These are phyloP conservation scores for Colletotrichum zoysiae DNA, from an alignment of 2,329 filamentous ascomycete genomes.

Conservation along the genomic window DNA sequence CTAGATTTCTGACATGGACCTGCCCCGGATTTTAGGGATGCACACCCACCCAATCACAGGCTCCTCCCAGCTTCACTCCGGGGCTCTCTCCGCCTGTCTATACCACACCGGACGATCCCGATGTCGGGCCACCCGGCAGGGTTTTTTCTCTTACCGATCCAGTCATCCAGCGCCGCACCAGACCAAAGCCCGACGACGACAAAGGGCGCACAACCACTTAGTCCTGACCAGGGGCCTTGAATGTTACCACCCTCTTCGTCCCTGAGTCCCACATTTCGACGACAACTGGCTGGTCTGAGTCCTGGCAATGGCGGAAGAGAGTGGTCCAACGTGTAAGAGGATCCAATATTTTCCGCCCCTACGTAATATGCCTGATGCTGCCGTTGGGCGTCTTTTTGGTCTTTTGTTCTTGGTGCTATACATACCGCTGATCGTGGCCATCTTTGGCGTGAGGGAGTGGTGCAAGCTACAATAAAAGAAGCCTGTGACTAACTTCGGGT, in stretches of 20 bases:
- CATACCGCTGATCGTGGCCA: background rate
- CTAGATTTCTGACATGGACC: background rate
- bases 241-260: slow-evolving; percentile 17
- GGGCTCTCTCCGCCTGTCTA: slow-evolving; percentile 26
- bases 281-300: slow-evolving; percentile 34
- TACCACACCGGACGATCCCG: slow-evolving; percentile 39
- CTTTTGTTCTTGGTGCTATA: background rate
- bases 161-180: slow-evolving; percentile 19
- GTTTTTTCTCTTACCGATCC: slow-evolving; percentile 17
- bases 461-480: background rate
- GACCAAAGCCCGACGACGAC: slow-evolving; percentile 19
- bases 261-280: slow-evolving; percentile 38
- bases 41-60: slow-evolving; percentile 24
- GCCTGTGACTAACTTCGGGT: slow-evolving; percentile 32
- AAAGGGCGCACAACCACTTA: slow-evolving; percentile 30
- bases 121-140: slow-evolving; percentile 34
- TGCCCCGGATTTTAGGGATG: slow-evolving; percentile 32
- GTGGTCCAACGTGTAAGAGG: slow-evolving; percentile 42
- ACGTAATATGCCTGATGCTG: slow-evolving; percentile 34
- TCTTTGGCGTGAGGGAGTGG: background rate
- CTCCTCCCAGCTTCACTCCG: slow-evolving; percentile 8
- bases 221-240: slow-evolving; percentile 35
- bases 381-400: slow-evolving; percentile 10
- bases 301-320: slow-evolving; percentile 41
- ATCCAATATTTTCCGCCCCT: slow-evolving; percentile 36